phyloP scores from a whole-genome alignment of 2,329 filamentous ascomycete species.

The Hypoxylon sp. region DNA sequence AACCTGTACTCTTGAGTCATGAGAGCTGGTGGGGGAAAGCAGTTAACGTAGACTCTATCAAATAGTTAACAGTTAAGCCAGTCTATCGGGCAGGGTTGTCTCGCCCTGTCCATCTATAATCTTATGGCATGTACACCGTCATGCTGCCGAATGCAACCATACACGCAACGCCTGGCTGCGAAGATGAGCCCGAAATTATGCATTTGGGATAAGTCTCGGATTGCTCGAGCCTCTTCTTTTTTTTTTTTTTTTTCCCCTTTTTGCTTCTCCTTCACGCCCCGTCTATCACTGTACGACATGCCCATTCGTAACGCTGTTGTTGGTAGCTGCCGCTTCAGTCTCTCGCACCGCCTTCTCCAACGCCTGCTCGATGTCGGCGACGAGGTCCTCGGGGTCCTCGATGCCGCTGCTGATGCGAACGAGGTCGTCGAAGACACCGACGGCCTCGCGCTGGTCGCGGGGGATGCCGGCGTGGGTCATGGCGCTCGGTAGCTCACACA shows the following conservation, averaged over 20 bases:
- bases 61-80: background rate
- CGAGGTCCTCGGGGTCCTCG: conserved; percentile 87
- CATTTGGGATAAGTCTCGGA: background rate
- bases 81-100: background rate
- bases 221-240: background rate
- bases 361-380: conserved; percentile 81
- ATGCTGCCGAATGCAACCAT: background rate
- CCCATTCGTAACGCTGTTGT: conserved; percentile 28
- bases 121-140: background rate
- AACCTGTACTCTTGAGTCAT: background rate
- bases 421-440: conserved; percentile 93
- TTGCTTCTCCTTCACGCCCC: background rate
- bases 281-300: conserved; percentile 13
- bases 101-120: background rate
- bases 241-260: background rate
- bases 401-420: conserved; percentile 93
- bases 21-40: background rate
- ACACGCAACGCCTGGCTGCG: background rate
- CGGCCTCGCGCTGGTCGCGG: conserved; percentile 85
- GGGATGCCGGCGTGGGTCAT: conserved; percentile 99
- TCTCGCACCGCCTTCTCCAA: conserved; percentile 73
- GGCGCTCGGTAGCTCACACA: conserved; percentile 89
- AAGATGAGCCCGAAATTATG: background rate
- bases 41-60: background rate
- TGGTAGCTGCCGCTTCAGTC: conserved; percentile 15